Evolutionary conservation across 495 filamentous ascomycete genomes (phyloP), one percentile per base, ranked within the genome.

Genomic region (Podospora pseudocomata): DNA sequence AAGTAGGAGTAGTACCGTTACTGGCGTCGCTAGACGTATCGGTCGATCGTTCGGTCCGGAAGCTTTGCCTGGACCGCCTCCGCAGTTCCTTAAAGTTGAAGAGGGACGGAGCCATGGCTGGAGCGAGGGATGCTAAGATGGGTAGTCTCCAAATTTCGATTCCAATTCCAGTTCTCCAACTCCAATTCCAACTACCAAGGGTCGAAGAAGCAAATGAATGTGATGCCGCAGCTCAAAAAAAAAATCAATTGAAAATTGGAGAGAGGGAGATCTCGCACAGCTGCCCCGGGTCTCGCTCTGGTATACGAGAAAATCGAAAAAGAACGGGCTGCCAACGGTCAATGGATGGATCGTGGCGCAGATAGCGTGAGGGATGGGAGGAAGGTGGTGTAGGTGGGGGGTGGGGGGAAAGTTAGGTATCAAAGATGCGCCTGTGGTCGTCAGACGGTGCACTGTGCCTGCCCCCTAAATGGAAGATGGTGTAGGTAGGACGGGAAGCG

Each of bases 11-110:
- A 49, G 77, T 78, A 55, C 77, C 72, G 59, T 79, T 75, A 13
- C 76, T 79, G 57, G 80, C 76, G 62, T 82, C 79, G 72, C 84
- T 86, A 16, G 87, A 84, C 26, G 75, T 75, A 64, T 86, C 84
- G 60, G 83, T 84, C 26, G 86, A 85, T 54, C 81, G 81, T 56
- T 83, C 82, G 32, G 85, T 83, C 64, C 80, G 80, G 78, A 91
- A 86, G 80, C 83, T 89, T 65, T 89, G 85, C 74, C 83, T 88
- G 71, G 91, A 91, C 66, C 88, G 87, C 71, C 92, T 86, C 70
- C 91, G 89, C 62, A 96, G 79, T 70, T 91, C 86, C 76, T 89
- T 92, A 78, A 84, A 77, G 63, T 76, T 82, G 32, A 96, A 84
- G 75, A 96, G 92, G 55, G 90, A 80, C n/a, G 83, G 82, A 30